Percentiles rank a stretch among this genome's conserved stretches.
Conservation (phyloP, 2,329 filamentous ascomycete genomes). For the Calonectria hawksworthii region DNA sequence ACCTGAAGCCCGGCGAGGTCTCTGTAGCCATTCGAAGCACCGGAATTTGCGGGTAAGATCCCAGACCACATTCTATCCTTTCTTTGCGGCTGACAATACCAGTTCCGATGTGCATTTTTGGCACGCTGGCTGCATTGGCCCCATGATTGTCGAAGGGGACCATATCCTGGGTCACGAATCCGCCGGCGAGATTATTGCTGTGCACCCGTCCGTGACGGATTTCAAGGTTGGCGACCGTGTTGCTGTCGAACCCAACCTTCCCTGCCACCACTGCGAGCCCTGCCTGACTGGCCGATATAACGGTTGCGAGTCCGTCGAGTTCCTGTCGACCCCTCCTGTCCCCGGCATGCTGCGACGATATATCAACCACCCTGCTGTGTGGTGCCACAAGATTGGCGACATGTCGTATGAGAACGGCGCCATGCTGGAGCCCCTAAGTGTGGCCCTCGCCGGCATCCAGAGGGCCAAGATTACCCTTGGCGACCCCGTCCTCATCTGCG, state of each 20-base stretch:
- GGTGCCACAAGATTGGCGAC: conserved; percentile 96
- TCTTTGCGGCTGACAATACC: conserved; percentile 17
- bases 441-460: conserved; percentile 90
- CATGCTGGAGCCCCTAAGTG: conserved; percentile 89
- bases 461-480: conserved; percentile 85
- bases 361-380: conserved; percentile 92
- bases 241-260: conserved; percentile 93
- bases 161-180: conserved; percentile 97
- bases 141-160: conserved; percentile 90
- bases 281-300: conserved; percentile 96
- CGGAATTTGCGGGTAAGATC: conserved; percentile 87
- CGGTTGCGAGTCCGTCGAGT: conserved; percentile 87
- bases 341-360: conserved; percentile 90
- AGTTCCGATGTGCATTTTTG: conserved; percentile 98
- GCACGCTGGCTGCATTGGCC: conserved; percentile 94
- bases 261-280: conserved; percentile 91
- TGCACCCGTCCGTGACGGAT: conserved; percentile 82
- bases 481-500: conserved; percentile 90
- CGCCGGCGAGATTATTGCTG: conserved; percentile 85
- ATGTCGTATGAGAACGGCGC: conserved; percentile 95
- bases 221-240: conserved; percentile 91
- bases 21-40: conserved; percentile 92
- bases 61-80: conserved; percentile 10
- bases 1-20: conserved; percentile 85
- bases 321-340: conserved; percentile 92